Evolutionary conservation across 1,284 basidiomycete species (phyloP).

Genomic region (Cutaneotrichosporon dermatis): DNA sequence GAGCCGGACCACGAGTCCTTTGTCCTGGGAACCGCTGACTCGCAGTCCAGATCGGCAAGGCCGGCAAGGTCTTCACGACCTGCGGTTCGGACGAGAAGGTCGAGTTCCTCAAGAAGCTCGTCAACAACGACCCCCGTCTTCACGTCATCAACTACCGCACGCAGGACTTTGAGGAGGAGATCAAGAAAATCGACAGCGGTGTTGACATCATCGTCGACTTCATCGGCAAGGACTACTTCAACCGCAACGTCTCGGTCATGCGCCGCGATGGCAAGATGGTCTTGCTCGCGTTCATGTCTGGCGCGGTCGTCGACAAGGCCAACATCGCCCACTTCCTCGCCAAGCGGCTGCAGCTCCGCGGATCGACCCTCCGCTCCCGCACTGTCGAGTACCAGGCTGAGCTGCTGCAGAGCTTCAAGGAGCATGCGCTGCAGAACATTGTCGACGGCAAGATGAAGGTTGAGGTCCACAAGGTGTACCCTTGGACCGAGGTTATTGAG

Average conservation of each 20-base stretch:
- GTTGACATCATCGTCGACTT: conserved; percentile 81
- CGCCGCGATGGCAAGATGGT: conserved; percentile 72
- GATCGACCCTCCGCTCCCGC: conserved; percentile 78
- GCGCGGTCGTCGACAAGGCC: conserved; percentile 58
- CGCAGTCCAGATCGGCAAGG: conserved; percentile 35
- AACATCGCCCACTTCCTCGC: conserved; percentile 62
- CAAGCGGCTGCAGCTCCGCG: conserved; percentile 85
- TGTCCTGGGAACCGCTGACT: not conserved
- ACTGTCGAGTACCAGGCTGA: conserved; percentile 73
- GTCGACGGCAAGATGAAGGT: conserved; percentile 63
- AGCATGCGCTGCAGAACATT: conserved; percentile 59
- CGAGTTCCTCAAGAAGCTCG: conserved; percentile 60
- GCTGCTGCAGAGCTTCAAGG: conserved; percentile 64
- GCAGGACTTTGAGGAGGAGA: conserved; percentile 55
- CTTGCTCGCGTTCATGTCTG: conserved; percentile 52
- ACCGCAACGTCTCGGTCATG: conserved; percentile 71
- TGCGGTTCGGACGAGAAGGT: conserved; percentile 82
- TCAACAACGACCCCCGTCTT: conserved; percentile 55
- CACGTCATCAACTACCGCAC: conserved; percentile 83
- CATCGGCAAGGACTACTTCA: conserved; percentile 65
- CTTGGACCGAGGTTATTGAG: conserved; percentile 74
- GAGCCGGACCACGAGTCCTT: conserved; percentile 21
- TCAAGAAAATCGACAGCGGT: conserved; percentile 45
- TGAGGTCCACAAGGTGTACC: conserved; percentile 74
- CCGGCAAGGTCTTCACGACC: conserved; percentile 68